These are phyloP conservation scores for Cladosporium halotolerans DNA, from an alignment of 2,329 filamentous ascomycete genomes.

Conservation along the genomic window DNA sequence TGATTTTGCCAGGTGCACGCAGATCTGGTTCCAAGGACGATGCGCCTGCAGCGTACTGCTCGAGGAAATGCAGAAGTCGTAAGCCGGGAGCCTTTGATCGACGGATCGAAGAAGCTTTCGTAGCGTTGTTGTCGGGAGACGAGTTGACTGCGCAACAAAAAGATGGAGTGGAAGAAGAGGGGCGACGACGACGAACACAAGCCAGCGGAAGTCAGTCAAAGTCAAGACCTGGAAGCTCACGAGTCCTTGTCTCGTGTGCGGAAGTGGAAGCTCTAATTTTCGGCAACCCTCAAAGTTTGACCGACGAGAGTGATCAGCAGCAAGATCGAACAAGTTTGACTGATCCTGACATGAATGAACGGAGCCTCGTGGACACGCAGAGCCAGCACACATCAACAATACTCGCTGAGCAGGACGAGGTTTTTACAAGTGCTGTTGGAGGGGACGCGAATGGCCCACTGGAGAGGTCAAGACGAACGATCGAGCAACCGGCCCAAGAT, in stretches of 20 bases:
- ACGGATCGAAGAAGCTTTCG: slow-evolving; percentile 48
- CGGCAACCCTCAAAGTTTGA: slow-evolving; percentile 24
- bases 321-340: no score
- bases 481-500: slow-evolving; percentile 34
- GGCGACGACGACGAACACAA: not conserved
- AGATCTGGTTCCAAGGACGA: slow-evolving; percentile 25
- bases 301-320: no score
- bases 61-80: slow-evolving; percentile 46
- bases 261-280: slow-evolving; percentile 49
- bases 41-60: slow-evolving; percentile 29
- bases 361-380: no score
- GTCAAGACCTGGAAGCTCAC: slow-evolving; percentile 43
- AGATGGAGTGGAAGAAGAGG: no score
- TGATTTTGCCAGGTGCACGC: slow-evolving; percentile 16
- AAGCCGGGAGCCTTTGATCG: slow-evolving; percentile 47
- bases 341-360: no score
- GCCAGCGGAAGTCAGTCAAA: not conserved
- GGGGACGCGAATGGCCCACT: no score
- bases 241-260: slow-evolving; percentile 45
- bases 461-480: no score
- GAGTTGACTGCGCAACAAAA: not conserved
- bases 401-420: no score
- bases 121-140: slow-evolving; percentile 33
- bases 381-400: no score
- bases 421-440: no score